Conservation (phyloP, 164 flowering plant genomes). For the Nymphaea thermarum region DNA sequence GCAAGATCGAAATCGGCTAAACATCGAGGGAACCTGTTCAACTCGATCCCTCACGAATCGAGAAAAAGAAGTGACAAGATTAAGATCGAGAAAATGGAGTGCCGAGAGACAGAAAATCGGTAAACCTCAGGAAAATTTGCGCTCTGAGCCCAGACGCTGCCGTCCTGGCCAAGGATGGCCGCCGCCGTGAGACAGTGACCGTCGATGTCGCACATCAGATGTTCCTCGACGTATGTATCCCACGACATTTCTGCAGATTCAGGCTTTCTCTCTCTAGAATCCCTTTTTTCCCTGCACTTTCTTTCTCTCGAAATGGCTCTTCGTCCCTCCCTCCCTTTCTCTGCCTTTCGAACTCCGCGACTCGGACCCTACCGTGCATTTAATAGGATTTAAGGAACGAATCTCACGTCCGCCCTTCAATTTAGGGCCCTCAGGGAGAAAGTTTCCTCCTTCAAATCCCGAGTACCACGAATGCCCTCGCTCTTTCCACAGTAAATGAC, state of each 20-base stretch:
- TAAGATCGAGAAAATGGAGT: neutral
- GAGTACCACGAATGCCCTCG: neutral
- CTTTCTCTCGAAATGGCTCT: neutral
- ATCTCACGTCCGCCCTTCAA: neutral
- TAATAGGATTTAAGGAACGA: neutral
- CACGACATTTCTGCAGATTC: constrained; percentile 23
- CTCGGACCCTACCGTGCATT: neutral
- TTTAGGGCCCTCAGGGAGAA: neutral
- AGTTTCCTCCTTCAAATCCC: neutral
- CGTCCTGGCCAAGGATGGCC: constrained; percentile 36
- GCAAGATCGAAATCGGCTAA: neutral
- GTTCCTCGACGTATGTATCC: constrained; percentile 39
- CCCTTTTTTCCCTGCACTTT: neutral
- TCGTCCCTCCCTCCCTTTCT: neutral
- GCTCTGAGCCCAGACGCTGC: constrained; percentile 42
- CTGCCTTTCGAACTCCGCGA: neutral
- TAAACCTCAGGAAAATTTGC: constrained; percentile 31
- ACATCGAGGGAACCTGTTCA: neutral
- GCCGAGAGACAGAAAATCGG: neutral
- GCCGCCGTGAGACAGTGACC: constrained; percentile 28
- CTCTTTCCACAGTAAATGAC: neutral
- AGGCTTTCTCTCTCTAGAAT: neutral
- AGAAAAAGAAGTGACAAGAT: neutral
- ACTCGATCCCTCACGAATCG: neutral
- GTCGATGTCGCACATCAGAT: constrained; percentile 32